These are phyloP conservation scores for Thyridium curvatum DNA, from an alignment of 2,329 filamentous ascomycete species.

Conservation along the genomic window DNA sequence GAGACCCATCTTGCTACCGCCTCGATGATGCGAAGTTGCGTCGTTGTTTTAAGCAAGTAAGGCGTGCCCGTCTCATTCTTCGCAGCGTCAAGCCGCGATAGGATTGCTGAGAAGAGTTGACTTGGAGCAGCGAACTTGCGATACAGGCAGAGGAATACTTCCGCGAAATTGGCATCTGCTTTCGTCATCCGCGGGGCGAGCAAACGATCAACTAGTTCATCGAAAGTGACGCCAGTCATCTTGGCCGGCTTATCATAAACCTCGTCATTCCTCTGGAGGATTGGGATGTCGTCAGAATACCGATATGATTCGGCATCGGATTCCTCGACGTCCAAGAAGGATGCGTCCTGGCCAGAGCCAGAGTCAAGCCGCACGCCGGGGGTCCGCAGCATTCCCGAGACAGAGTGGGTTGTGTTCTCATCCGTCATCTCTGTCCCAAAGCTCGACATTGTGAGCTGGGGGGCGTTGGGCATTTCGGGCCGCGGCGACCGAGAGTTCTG, in stretches of 20 bases:
- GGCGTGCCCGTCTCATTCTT: slow-evolving; percentile 56
- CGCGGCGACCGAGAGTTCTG: slow-evolving; percentile 41
- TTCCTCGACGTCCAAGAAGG: slow-evolving; percentile 64
- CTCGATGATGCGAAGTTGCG: slow-evolving; percentile 77
- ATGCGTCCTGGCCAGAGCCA: slow-evolving; percentile 30
- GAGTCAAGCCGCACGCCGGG: slow-evolving; percentile 47
- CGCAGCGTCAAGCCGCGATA: slow-evolving; percentile 67
- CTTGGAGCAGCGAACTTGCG: slow-evolving; percentile 85
- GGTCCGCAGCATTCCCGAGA: slow-evolving; percentile 42
- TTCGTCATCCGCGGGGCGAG: slow-evolving; percentile 76
- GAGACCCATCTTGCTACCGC: slow-evolving; percentile 86
- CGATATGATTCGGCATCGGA: slow-evolving; percentile 61
- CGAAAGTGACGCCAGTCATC: slow-evolving; percentile 49
- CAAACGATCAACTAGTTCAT: slow-evolving; percentile 81
- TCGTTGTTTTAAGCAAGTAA: slow-evolving; percentile 70
- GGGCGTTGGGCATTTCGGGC: slow-evolving; percentile 20
- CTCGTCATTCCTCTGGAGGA: slow-evolving; percentile 62
- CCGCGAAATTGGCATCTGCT: slow-evolving; percentile 80
- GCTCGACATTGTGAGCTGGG: slow-evolving; percentile 19
- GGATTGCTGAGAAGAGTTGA: slow-evolving; percentile 70
- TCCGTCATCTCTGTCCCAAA: slow-evolving; percentile 33
- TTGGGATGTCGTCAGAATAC: slow-evolving; percentile 62
- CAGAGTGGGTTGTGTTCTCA: slow-evolving; percentile 36
- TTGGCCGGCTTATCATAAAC: slow-evolving; percentile 46
- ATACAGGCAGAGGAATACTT: slow-evolving; percentile 88